A percentile compares a stretch with the other conserved stretches of the same genome.
These are phyloP conservation scores for Globisporangium ultimum DNA, from an alignment of 352 stramenopile species.

Conservation along the genomic window DNA sequence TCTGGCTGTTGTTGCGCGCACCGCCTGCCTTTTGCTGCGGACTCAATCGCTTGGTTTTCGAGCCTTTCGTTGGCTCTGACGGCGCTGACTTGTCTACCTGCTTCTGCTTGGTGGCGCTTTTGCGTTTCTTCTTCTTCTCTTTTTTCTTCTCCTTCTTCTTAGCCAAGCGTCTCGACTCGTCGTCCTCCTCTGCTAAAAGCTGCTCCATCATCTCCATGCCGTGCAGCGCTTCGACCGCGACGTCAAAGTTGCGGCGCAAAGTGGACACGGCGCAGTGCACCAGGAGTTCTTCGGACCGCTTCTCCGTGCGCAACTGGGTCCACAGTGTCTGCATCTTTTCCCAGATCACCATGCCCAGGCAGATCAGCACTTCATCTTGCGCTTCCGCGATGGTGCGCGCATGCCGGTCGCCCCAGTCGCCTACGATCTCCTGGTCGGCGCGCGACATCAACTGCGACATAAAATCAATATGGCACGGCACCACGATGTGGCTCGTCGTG, in stretches of 20 bases:
- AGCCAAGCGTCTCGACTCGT: constrained; percentile 65
- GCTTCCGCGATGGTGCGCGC: constrained; percentile 82
- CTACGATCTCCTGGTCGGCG: constrained; percentile 78
- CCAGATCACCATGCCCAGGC: constrained; percentile 86
- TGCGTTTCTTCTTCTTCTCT: constrained; percentile 89
- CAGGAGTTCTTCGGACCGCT: constrained; percentile 73
- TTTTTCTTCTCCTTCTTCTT: constrained; percentile 89
- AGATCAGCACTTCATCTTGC: constrained; percentile 86
- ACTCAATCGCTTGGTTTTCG: constrained; percentile 11
- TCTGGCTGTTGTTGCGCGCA: constrained; percentile 20
- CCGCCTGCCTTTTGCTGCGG: constrained; percentile 19
- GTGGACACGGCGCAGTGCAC: constrained; percentile 77
- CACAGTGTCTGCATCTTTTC: constrained; percentile 85
- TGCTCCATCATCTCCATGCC: constrained; percentile 88
- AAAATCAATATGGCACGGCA: constrained; percentile 85
- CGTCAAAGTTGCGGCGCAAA: constrained; percentile 78
- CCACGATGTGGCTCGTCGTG: constrained; percentile 75
- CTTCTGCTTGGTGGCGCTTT: constrained; percentile 73
- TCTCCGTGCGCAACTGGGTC: constrained; percentile 73
- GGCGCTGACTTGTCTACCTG: constrained; percentile 39
- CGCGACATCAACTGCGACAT: constrained; percentile 83
- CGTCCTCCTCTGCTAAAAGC: constrained; percentile 78
- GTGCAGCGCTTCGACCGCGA: constrained; percentile 79
- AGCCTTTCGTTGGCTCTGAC: constrained; percentile 23
- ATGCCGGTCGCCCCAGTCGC: constrained; percentile 80